These are phyloP conservation scores for Hygrophoropsis aurantiaca DNA, from an alignment of 768 basidiomycete genomes.

Conservation along the genomic window DNA sequence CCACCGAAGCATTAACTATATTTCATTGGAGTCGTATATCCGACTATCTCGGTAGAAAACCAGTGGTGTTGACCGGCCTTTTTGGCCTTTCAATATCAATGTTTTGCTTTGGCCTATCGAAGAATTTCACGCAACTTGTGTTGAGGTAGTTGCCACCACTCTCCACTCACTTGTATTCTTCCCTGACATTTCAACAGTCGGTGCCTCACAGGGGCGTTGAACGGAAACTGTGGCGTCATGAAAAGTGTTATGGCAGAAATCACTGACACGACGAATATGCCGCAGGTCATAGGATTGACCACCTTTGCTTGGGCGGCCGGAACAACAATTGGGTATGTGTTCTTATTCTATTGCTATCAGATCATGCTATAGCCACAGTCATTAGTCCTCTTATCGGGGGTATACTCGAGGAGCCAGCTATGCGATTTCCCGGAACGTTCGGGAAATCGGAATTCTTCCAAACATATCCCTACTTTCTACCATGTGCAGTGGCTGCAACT, in stretches of 20 bases:
- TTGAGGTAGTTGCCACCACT: constrained; percentile 25
- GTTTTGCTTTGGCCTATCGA: constrained; percentile 41
- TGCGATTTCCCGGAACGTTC: constrained; percentile 58
- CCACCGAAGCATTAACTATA: constrained; percentile 41
- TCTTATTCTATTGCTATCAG: constrained; percentile 13
- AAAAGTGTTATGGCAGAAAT: constrained; percentile 43
- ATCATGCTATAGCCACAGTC: not conserved
- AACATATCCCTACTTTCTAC: constrained; percentile 66
- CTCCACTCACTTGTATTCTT: not conserved
- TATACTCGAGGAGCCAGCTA: constrained; percentile 57
- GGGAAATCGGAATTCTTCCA: constrained; percentile 56
- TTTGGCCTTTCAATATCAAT: constrained; percentile 41
- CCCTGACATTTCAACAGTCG: constrained; percentile 23
- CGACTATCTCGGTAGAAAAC: constrained; percentile 41
- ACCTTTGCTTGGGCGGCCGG: constrained; percentile 48
- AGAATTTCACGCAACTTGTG: constrained; percentile 37
- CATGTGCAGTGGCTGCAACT: constrained; percentile 59
- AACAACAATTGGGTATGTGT: constrained; percentile 35
- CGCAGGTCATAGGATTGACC: constrained; percentile 52
- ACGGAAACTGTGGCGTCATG: constrained; percentile 48
- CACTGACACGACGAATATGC: constrained; percentile 18
- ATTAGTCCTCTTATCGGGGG: constrained; percentile 71
- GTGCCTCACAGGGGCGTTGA: constrained; percentile 40
- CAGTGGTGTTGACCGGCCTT: constrained; percentile 40
- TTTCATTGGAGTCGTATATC: constrained; percentile 45